Conservation (phyloP, 106 monocot genomes). For the Apostasia ramifera region DNA sequence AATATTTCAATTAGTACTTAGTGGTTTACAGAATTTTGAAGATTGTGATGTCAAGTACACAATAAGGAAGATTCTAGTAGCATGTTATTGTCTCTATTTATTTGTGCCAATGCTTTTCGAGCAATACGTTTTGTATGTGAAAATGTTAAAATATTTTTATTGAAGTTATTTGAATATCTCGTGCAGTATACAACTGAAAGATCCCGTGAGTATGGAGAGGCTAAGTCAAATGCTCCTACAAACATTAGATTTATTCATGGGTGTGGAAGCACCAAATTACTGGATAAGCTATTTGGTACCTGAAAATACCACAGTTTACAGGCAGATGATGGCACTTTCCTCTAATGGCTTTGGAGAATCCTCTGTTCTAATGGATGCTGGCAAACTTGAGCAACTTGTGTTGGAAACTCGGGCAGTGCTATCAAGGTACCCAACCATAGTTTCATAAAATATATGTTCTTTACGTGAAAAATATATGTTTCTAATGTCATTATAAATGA, state of each 20-base stretch:
- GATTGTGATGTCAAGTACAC: no score
- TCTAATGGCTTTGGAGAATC: constrained; percentile 47
- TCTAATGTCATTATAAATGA: no score
- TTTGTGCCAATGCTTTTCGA: no score
- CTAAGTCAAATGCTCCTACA: constrained; percentile 52
- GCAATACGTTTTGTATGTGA: no score
- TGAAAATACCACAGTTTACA: constrained; percentile 54
- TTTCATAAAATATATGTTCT: neutral
- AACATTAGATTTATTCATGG: constrained; percentile 68
- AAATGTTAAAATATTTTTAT: no score
- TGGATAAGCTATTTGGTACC: constrained; percentile 77
- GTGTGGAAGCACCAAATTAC: constrained; percentile 25
- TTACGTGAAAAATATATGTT: no score
- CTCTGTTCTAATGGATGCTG: constrained; percentile 42
- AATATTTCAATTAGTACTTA: no score
- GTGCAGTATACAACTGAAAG: constrained; percentile 72
- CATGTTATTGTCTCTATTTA: no score
- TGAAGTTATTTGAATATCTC: neutral
- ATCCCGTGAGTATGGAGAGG: constrained; percentile 41
- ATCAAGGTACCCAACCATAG: constrained; percentile 48
- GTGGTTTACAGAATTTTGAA: no score
- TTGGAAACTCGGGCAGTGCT: constrained; percentile 62
- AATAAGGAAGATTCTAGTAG: no score
- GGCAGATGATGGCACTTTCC: constrained; percentile 43
- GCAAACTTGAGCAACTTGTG: constrained; percentile 81